Base-by-base conservation (phyloP, 2,329 filamentous ascomycete species). In the Fusarium sp. region DNA sequence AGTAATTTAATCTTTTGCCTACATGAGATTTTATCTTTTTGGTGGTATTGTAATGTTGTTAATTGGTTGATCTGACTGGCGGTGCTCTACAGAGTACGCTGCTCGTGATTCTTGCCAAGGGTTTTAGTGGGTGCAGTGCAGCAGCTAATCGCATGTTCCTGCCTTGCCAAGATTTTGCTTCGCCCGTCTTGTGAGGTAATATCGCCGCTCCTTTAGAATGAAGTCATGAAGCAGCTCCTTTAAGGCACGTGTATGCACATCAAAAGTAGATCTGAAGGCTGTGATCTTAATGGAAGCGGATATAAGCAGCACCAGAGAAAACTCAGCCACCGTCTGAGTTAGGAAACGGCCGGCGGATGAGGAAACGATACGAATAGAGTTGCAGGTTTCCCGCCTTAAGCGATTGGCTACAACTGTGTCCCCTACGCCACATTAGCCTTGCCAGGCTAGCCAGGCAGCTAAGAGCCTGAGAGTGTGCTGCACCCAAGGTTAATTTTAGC, bases 401-500 rank as follows among this genome's bases (percentile, higher is more conserved):
- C 38, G 49, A 65, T 64, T 65, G 48, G 62, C 37, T 14, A 26
- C 30, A 20, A 17, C 14, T 13, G 38, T 8, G 33, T 11, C 23
- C 9, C 35, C 14, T 57, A 15, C 42, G 59, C 59, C 26, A 40
- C 26, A 30, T 48, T 23, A 27, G 59, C 49, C 49, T 14, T 55
- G 11, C 23, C 17, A 33, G 42, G 42, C 49, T 48, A 48, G 14
- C 30, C 20, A 33, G 49, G 38, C 42, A 42, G 59, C 33, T 46
- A 46, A 30, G 12, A 33, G 53, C 42, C 15, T 41, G 33, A 40
- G n/a, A 32, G n/a, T 32, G 60, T 54, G 37, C 32, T 33, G n/a
- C 40, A 32, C 30, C 23, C 27, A 64, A 40, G 13, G 41, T 64
- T 66, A 58, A 64, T 64, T 52, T 52, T 66, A 64, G 60, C 44